Evolutionary conservation across 2,329 filamentous ascomycete species (phyloP).

Genomic region (Aureobasidium sp.): DNA sequence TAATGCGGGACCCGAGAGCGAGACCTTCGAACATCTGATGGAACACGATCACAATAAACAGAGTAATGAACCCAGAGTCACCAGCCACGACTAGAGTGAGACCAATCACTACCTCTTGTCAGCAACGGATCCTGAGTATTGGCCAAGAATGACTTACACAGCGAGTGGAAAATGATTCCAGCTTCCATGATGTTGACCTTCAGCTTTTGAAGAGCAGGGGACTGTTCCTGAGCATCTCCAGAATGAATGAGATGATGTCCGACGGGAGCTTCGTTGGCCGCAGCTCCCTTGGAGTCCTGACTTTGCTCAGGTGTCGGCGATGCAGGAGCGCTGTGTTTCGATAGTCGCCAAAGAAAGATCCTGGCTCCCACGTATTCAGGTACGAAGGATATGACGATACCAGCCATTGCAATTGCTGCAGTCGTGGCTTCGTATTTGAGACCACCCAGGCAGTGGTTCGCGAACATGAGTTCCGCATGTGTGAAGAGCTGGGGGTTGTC

Average conservation of each 20-base stretch:
- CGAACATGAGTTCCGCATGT: conserved; percentile 65
- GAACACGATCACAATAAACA: conserved; percentile 60
- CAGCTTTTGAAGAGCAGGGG: conserved; percentile 26
- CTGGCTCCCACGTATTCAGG: conserved; percentile 61
- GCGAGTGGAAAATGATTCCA: conserved; percentile 67
- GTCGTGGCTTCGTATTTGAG: conserved; percentile 61
- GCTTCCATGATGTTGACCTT: conserved; percentile 64
- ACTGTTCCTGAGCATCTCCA: not conserved
- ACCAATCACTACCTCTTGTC: conserved; percentile 46
- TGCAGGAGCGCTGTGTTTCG: not conserved
- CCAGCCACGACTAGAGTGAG: conserved; percentile 49
- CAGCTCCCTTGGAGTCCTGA: not conserved
- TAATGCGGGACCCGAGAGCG: conserved; percentile 65
- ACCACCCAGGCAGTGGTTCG: conserved; percentile 57
- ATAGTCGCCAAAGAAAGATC: conserved; percentile 32
- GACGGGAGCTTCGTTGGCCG: not conserved
- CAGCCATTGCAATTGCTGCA: conserved; percentile 64
- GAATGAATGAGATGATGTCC: not conserved
- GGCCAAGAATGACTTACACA: conserved; percentile 40
- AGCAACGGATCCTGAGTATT: not conserved
- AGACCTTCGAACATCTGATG: conserved; percentile 74
- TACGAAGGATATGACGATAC: conserved; percentile 63
- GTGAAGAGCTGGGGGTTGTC: conserved; percentile 51
- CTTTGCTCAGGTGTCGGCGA: not conserved
- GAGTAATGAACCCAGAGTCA: conserved; percentile 43